Percentiles rank a stretch among this genome's conserved stretches.
Evolutionary conservation across 2,329 filamentous ascomycete species (phyloP).

Genomic region (Hypoxylon sp.): DNA sequence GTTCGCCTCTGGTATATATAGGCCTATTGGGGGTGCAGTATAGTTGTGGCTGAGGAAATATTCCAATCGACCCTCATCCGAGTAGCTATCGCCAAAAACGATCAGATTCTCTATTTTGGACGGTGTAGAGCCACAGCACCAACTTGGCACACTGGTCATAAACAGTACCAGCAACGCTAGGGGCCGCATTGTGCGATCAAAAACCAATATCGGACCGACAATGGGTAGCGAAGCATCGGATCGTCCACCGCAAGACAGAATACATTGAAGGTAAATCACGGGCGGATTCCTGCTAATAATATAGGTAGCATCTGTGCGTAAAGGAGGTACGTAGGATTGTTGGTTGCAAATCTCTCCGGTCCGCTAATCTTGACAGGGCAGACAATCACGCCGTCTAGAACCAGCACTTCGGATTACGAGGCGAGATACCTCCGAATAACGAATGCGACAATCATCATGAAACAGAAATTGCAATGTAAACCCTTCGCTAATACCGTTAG

Average conservation of each 20-base stretch:
- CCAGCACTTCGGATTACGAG: conserved; percentile 17
- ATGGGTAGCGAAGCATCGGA: conserved; percentile 24
- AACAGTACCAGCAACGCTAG: conserved; percentile 20
- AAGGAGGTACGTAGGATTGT: conserved; percentile 18
- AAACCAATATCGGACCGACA: conserved; percentile 2
- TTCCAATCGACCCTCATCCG: conserved; percentile 76
- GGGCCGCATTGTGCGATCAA: conserved; percentile 24
- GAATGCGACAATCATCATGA: conserved; percentile 11
- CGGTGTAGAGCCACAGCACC: conserved; percentile 9
- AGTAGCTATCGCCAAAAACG: conserved; percentile 82
- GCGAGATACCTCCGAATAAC: conserved; percentile 7
- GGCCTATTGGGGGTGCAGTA: conserved; percentile 73
- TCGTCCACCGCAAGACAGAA: conserved; percentile 7
- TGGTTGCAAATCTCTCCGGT: conserved; percentile 20
- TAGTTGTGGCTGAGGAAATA: conserved; percentile 75
- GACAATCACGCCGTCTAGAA: conserved; percentile 18
- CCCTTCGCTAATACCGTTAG: conserved; percentile 12
- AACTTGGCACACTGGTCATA: conserved; percentile 8
- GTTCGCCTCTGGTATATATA: conserved; percentile 62
- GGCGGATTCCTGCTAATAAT: conserved; percentile 10
- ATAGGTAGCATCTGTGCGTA: conserved; percentile 2
- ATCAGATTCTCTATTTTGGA: conserved; percentile 71
- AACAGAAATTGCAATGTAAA: conserved; percentile 16
- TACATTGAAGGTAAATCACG: not conserved
- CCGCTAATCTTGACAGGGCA: conserved; percentile 17